Conservation (phyloP, 495 filamentous ascomycete genomes). For the Aspergillus asperescens region DNA sequence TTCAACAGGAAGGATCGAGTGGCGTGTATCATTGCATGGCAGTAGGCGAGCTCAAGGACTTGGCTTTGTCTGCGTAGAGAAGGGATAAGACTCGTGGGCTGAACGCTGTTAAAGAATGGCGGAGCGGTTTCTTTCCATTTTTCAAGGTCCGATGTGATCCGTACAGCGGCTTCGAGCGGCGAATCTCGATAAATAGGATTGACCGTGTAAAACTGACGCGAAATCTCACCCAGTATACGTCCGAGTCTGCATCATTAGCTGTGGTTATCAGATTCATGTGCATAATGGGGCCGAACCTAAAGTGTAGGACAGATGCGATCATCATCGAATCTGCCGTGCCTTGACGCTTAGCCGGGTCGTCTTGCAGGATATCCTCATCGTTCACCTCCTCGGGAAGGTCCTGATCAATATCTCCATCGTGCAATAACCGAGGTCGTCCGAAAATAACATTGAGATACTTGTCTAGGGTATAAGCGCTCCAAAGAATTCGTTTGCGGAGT, state of each 20-base stretch:
- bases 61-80: slow-evolving; percentile 51
- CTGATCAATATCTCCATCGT: slow-evolving; percentile 51
- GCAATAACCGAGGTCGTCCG: slow-evolving; percentile 49
- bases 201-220: slow-evolving; percentile 45
- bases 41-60: slow-evolving; percentile 49
- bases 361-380: slow-evolving; percentile 49
- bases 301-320: slow-evolving; percentile 45
- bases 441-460: slow-evolving; percentile 54
- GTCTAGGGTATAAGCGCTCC: slow-evolving; percentile 53
- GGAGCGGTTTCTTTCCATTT: slow-evolving; percentile 41
- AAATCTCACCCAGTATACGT: slow-evolving; percentile 42
- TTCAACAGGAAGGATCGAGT: slow-evolving; percentile 53
- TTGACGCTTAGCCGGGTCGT: slow-evolving; percentile 29
- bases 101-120: slow-evolving; percentile 41
- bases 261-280: slow-evolving; percentile 6
- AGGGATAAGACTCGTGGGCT: slow-evolving; percentile 43
- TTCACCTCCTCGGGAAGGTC: slow-evolving; percentile 47
- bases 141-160: slow-evolving; percentile 34
- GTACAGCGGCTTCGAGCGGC: slow-evolving; percentile 35
- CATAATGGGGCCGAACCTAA: slow-evolving; percentile 24
- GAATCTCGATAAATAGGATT: slow-evolving; percentile 36
- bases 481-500: slow-evolving; percentile 51
- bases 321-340: slow-evolving; percentile 42
- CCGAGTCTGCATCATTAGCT: slow-evolving; percentile 30
- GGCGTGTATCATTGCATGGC: slow-evolving; percentile 50